A percentile compares a stretch with the other conserved stretches of the same genome.
Evolutionary conservation across 805 yeast genomes (phyloP).

Genomic region (Candida lessepsii): DNA sequence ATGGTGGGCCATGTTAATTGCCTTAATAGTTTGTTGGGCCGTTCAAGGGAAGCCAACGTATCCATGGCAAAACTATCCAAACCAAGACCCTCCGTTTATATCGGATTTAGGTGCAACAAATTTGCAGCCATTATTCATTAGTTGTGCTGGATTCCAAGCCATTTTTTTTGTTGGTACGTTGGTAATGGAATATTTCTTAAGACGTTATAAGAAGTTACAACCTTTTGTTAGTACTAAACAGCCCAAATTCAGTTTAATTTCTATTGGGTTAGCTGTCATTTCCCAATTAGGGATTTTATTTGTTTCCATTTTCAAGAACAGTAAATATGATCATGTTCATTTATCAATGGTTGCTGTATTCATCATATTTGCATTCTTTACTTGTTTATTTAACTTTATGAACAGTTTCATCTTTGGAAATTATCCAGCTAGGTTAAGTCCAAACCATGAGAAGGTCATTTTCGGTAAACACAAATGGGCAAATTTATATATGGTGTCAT

Average conservation of each 20-base stretch:
- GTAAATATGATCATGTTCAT: conserved; percentile 57
- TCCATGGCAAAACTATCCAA: conserved; percentile 43
- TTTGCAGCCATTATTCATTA: conserved; percentile 78
- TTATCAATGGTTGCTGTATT: conserved; percentile 70
- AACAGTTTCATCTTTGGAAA: conserved; percentile 40
- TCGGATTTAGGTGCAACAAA: conserved; percentile 89
- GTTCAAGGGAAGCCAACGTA: conserved; percentile 76
- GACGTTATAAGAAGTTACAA: conserved; percentile 56
- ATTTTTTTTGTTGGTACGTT: conserved; percentile 65
- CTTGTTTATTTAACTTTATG: conserved; percentile 37
- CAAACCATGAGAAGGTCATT: conserved; percentile 38
- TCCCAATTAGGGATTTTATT: conserved; percentile 75
- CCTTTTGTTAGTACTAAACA: conserved; percentile 48
- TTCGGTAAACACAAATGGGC: conserved; percentile 39
- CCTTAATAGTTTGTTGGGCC: conserved; percentile 77
- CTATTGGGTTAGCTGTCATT: conserved; percentile 44
- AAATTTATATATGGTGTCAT: conserved; percentile 47
- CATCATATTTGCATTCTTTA: conserved; percentile 61
- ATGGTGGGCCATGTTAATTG: conserved; percentile 92
- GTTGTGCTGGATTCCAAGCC: conserved; percentile 77
- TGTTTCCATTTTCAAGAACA: conserved; percentile 72
- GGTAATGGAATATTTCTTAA: conserved; percentile 58
- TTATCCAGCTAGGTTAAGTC: conserved; percentile 34
- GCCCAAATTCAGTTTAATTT: conserved; percentile 41
- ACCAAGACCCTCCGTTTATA: conserved; percentile 62